These are phyloP conservation scores for Euphrasia arctica DNA, from an alignment of 305 asterid genomes.

Conservation along the genomic window DNA sequence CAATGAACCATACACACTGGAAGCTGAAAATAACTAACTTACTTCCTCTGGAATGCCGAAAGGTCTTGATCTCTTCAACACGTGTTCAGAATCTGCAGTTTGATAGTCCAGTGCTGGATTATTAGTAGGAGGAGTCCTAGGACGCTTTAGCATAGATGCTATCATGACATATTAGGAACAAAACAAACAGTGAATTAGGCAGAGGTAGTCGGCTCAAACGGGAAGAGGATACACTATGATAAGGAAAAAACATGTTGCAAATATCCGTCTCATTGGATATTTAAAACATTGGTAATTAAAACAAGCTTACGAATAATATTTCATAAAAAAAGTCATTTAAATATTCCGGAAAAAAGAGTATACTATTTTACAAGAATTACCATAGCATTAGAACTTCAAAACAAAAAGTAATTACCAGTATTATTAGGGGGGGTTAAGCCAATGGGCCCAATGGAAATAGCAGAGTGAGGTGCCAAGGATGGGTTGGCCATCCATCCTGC, in stretches of 20 bases:
- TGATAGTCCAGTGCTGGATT: slow-evolving; percentile 62
- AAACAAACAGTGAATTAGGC: slow-evolving; percentile 30
- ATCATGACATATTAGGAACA: slow-evolving; percentile 29
- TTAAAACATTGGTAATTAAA: slow-evolving; percentile 3
- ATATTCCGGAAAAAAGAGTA: not conserved
- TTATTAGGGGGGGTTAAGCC: slow-evolving; percentile 44
- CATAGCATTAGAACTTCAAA: not conserved
- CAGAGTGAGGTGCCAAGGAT: slow-evolving; percentile 46
- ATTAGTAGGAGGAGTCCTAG: slow-evolving; percentile 62
- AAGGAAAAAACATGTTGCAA: slow-evolving; percentile 9
- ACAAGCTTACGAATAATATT: not conserved
- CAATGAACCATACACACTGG: not conserved
- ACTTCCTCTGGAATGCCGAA: slow-evolving; percentile 61
- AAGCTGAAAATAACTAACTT: slow-evolving; percentile 24
- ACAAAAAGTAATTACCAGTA: slow-evolving; percentile 38
- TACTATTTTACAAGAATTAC: slow-evolving; percentile 1
- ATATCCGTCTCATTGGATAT: not conserved
- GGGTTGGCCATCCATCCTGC: slow-evolving; percentile 64
- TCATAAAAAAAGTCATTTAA: not conserved
- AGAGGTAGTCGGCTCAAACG: slow-evolving; percentile 20
- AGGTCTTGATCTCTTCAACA: slow-evolving; percentile 54
- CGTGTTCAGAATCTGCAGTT: slow-evolving; percentile 64
- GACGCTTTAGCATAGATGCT: slow-evolving; percentile 61
- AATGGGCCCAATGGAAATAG: slow-evolving; percentile 44
- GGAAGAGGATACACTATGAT: slow-evolving; percentile 11